phyloP scores from a whole-genome alignment of 257 asterid species.

The Knoxia roxburghii region DNA sequence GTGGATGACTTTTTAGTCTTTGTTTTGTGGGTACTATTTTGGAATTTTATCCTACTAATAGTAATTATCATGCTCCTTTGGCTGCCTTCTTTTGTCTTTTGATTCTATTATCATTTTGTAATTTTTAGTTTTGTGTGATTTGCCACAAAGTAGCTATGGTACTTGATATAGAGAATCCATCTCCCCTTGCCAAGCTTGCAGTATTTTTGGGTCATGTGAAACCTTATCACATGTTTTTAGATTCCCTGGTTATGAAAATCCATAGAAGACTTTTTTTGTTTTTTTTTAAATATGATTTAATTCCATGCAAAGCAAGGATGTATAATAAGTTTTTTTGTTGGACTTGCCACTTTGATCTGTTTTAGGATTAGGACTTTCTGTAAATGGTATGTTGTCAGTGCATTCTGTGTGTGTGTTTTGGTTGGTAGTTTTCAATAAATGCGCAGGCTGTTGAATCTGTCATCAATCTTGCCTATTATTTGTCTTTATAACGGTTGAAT shows the following conservation, averaged over 20 bases:
- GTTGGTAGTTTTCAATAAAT: not conserved
- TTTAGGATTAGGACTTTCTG: not conserved
- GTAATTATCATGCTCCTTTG: not conserved
- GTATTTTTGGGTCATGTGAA: not conserved
- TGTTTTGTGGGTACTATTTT: not conserved
- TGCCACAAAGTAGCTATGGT: too few species aligned
- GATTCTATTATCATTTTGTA: not conserved
- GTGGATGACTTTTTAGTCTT: not conserved
- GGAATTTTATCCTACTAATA: not conserved
- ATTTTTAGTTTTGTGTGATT: not conserved
- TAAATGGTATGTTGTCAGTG: not conserved
- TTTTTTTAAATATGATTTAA: not conserved
- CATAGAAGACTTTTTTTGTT: not conserved
- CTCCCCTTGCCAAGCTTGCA: not conserved
- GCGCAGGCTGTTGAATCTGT: not conserved
- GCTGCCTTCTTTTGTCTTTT: not conserved
- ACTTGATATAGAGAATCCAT: not conserved
- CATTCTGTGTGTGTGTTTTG: not conserved
- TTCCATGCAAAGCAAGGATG: not conserved
- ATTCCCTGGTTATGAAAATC: not conserved
- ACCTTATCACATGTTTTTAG: not conserved
- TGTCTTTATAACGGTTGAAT: not conserved
- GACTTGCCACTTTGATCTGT: not conserved
- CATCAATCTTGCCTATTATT: not conserved
- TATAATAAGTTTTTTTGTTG: not conserved